Base-by-base conservation (phyloP, 2,329 filamentous ascomycete species). In the Colletotrichum scovillei region DNA sequence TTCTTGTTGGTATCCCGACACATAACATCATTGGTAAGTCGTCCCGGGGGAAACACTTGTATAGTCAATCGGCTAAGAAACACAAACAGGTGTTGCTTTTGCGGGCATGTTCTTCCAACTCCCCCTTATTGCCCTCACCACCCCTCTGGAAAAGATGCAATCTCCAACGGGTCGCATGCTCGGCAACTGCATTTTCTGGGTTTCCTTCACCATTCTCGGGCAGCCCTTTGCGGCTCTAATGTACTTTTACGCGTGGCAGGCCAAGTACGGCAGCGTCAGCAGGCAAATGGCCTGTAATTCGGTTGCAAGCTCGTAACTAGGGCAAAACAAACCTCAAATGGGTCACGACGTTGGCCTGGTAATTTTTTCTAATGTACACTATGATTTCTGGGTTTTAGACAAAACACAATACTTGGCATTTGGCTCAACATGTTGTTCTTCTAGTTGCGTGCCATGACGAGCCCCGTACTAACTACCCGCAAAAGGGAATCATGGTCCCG, bases 241-340 rank as follows among this genome's bases (percentile, higher is more conserved):
- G 81, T 99, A 99, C 82, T 99, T 98, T 82, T 98, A 98, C 81
- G 95, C 95, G 1, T 99, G 97, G 96, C 96, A 98, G 84, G 95
- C 95, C 68, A 98, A 98, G 85, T 98, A 98, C 81, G 97, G 97
- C 14, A 95, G 92, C 78, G 92, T 95, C 26, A 94, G 89, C 76
- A 86, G 84, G 76, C 80, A 81, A 65, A 74, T 75, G 63, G 76
- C 67, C 38, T 67, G 70, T 32, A 62, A 69, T 8, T 24, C 42
- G 11, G 12, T 42, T 22, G 56, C 46, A 35, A 62, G 22, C 49
- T 53, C 46, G 26, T 68, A 66, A 56, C 11, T 16, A n/a, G 42
- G 53, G 22, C n/a, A 67, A 46, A 35, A n/a, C 38, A 16, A 19
- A 5, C 32, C 12, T 35, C 35, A 22, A 52, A 8, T 28, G 38